A percentile compares a stretch with the other conserved stretches of the same genome.
These are phyloP conservation scores for Grosmannia huntii DNA, from an alignment of 2,329 filamentous ascomycete species.

Conservation along the genomic window DNA sequence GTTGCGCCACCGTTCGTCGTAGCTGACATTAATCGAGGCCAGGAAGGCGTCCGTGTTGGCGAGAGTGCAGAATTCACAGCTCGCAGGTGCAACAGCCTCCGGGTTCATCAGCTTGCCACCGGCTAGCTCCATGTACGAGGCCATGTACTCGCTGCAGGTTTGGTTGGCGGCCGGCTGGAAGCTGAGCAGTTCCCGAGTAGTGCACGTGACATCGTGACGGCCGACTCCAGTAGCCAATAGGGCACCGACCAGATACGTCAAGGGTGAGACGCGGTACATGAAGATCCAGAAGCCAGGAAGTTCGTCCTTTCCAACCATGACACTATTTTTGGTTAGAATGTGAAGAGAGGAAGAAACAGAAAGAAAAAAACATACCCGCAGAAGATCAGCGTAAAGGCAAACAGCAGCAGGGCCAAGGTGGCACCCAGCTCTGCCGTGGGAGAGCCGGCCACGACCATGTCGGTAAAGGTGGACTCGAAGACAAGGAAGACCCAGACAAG, in stretches of 20 bases:
- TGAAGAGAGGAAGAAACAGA: background rate
- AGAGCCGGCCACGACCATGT: conserved; percentile 56
- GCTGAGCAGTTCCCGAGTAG: conserved; percentile 41
- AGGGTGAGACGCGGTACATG: conserved; percentile 31
- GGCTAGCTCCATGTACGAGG: conserved; percentile 34
- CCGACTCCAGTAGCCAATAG: conserved; percentile 56
- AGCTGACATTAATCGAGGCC: conserved; percentile 33
- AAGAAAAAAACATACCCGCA: conserved; percentile 33
- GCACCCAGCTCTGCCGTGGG: conserved; percentile 57
- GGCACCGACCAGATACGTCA: conserved; percentile 48
- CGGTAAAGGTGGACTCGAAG: conserved; percentile 58
- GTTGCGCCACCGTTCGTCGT: conserved; percentile 50
- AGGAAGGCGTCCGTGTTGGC: conserved; percentile 49
- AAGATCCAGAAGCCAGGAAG: conserved; percentile 66
- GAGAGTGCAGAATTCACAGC: conserved; percentile 57
- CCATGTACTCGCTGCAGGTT: conserved; percentile 54
- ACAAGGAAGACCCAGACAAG: conserved; percentile 66
- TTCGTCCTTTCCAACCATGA: conserved; percentile 42
- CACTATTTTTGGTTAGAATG: conserved; percentile 16
- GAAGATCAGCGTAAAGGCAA: conserved; percentile 45
- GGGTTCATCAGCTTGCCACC: conserved; percentile 43
- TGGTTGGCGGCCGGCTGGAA: conserved; percentile 51
- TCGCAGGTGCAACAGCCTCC: conserved; percentile 26
- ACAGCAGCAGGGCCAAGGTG: conserved; percentile 45
- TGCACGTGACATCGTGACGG: conserved; percentile 37